phyloP scores from a whole-genome alignment of 2,329 filamentous ascomycete genomes.

The Colletotrichum paranaense region DNA sequence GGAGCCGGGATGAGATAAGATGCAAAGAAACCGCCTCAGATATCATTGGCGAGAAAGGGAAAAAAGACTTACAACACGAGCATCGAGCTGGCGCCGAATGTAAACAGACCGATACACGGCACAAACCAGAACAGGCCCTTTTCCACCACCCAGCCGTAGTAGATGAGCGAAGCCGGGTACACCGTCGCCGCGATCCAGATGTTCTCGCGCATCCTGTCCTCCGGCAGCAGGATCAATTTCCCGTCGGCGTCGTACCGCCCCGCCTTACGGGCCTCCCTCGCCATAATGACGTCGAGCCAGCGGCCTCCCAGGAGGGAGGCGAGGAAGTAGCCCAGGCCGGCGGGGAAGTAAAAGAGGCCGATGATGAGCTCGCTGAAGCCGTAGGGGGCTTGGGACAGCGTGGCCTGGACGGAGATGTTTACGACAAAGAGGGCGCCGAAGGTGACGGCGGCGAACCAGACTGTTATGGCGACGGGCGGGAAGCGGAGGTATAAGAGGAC shows the following conservation, averaged over 20 bases:
- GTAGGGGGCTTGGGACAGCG: conserved; percentile 76
- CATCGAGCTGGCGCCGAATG: conserved; percentile 84
- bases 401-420: conserved; percentile 81
- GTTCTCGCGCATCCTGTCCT: conserved; percentile 87
- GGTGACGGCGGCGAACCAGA: conserved; percentile 79
- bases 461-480: conserved; percentile 78
- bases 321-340: conserved; percentile 77
- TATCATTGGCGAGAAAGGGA: no score
- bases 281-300: conserved; percentile 88
- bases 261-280: conserved; percentile 76
- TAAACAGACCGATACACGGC: conserved; percentile 73
- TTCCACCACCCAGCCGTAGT: conserved; percentile 81
- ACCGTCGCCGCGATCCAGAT: conserved; percentile 79
- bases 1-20: not conserved
- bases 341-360: conserved; percentile 82
- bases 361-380: conserved; percentile 75
- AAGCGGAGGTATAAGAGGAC: conserved; percentile 80
- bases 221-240: conserved; percentile 75
- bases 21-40: no score
- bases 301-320: conserved; percentile 76
- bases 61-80: conserved; percentile 70
- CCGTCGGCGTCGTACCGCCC: conserved; percentile 76
- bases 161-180: conserved; percentile 77
- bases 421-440: conserved; percentile 82
- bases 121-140: conserved; percentile 74